Evolutionary conservation across 2,329 filamentous ascomycete genomes (phyloP).

Genomic region (Monosporascus sp.): DNA sequence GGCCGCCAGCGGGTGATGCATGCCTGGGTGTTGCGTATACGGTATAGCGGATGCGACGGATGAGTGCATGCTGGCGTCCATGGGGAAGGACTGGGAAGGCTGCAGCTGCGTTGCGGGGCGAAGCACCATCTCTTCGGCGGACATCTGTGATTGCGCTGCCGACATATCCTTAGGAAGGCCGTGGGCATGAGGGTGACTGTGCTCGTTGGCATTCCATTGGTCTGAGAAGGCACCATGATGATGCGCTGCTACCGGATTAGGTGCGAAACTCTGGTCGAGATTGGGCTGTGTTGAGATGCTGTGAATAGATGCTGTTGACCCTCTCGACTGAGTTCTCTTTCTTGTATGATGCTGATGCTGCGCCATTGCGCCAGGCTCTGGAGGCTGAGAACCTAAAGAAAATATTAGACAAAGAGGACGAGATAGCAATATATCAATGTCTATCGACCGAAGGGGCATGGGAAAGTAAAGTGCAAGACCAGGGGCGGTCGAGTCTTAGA

Average conservation of each 20-base stretch:
- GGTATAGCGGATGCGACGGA: slow-evolving; percentile 39
- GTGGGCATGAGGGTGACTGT: slow-evolving; percentile 10
- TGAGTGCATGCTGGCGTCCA: slow-evolving; percentile 44
- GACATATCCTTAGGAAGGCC: slow-evolving; percentile 38
- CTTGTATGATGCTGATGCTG: slow-evolving; percentile 34
- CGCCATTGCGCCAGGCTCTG: slow-evolving; percentile 29
- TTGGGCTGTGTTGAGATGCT: slow-evolving; percentile 47
- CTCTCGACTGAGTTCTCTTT: slow-evolving; percentile 48
- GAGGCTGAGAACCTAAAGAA: slow-evolving; percentile 20
- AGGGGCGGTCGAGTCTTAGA: not conserved
- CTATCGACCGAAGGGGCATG: not conserved
- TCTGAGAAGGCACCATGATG: slow-evolving; percentile 37
- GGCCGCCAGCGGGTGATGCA: slow-evolving; percentile 46
- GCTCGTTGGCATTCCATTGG: slow-evolving; percentile 45
- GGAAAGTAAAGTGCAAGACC: not conserved
- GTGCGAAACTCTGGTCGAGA: slow-evolving; percentile 41
- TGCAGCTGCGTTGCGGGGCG: slow-evolving; percentile 53
- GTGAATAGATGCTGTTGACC: slow-evolving; percentile 52
- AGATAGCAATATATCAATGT: not conserved
- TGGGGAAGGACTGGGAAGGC: slow-evolving; percentile 40
- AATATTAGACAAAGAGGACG: slow-evolving; percentile 7
- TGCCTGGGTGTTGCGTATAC: slow-evolving; percentile 35
- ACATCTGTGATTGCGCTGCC: slow-evolving; percentile 38
- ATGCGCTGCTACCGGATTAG: slow-evolving; percentile 18
- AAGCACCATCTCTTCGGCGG: slow-evolving; percentile 55